Percentiles rank a stretch among this genome's conserved stretches.
phyloP scores from a whole-genome alignment of 495 filamentous ascomycete genomes.

The Talaromyces adpressus region DNA sequence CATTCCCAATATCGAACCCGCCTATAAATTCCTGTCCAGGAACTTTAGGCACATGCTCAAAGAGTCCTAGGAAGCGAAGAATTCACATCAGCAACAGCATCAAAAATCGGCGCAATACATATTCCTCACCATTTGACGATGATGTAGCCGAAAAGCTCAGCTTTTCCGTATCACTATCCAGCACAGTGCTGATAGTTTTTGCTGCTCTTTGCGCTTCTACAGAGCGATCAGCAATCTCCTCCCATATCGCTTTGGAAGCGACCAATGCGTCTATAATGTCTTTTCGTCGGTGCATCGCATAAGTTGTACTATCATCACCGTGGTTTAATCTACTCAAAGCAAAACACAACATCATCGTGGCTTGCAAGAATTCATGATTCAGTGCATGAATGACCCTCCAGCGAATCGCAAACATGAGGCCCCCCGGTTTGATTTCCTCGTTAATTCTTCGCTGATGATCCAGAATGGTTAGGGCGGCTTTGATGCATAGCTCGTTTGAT shows the following conservation, averaged over 20 bases:
- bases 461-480: slow-evolving; percentile 30
- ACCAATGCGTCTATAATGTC: slow-evolving; percentile 5
- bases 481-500: slow-evolving; percentile 23
- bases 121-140: not conserved
- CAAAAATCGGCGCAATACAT: not conserved
- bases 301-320: not conserved
- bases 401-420: slow-evolving; percentile 22
- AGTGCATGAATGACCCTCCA: slow-evolving; percentile 27
- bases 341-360: slow-evolving; percentile 31
- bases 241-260: not conserved
- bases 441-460: slow-evolving; percentile 17
- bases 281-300: not conserved
- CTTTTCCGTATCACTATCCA: not conserved
- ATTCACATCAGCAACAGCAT: not conserved
- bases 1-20: not conserved
- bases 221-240: not conserved
- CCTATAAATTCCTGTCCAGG: not conserved
- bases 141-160: not conserved
- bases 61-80: not conserved
- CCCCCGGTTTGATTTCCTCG: slow-evolving; percentile 24
- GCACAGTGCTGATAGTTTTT: not conserved
- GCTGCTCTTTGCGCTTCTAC: slow-evolving; percentile 6
- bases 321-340: slow-evolving; percentile 4
- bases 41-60: not conserved
- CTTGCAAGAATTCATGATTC: slow-evolving; percentile 28